Evolutionary conservation across 352 stramenopile genomes (phyloP), one percentile per base, ranked within the genome.

Genomic region (Phytopythium ostracodes): DNA sequence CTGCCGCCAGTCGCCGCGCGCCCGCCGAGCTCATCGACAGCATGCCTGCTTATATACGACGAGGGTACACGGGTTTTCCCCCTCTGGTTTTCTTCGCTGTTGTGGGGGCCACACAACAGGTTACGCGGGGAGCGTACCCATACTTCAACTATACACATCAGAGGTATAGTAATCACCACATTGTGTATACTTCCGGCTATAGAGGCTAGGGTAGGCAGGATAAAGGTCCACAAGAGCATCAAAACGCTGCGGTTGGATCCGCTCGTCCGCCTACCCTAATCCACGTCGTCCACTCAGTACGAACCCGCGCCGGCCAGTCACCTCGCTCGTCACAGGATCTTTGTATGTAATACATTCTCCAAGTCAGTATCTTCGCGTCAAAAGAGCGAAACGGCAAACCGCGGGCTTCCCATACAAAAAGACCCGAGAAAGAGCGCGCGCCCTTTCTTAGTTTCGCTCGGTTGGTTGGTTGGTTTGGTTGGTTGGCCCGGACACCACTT

Each of bases 341-440:
- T 69, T 66, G 59, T 77, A 74, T 72, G 10, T 15, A 56, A 73
- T 68, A 84, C 74, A 73, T 65, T 65, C 29, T 18, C 2, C 47
- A 62, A 72, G 66, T 75, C 17, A 38, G 33, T 66, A 24, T 47
- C 55, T 61, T 44, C 29, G 18, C 14, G 10, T 20, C 15, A 29
- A 38, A n/a, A 0, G 31, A 22, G 29, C 56, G 59, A 67, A 67
- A 66, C 66, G 56, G 64, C 52, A 47, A 31, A 31, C 27, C 46
- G 15, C 20, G 29, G 18, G 17, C 40, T 7, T n/a, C 22, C 44
- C 18, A 49, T 44, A 44, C 38, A 44, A 44, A 44, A 18, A 44
- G 17, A n/a, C 38, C 33, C 33, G 33, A 38, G 33, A 38, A 11
- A 38, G 33, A 14, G 7, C 40, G 7, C 43, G n/a, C 43, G 43